phyloP scores from a whole-genome alignment of 768 basidiomycete species.

The Mycena olivaceomarginata region DNA sequence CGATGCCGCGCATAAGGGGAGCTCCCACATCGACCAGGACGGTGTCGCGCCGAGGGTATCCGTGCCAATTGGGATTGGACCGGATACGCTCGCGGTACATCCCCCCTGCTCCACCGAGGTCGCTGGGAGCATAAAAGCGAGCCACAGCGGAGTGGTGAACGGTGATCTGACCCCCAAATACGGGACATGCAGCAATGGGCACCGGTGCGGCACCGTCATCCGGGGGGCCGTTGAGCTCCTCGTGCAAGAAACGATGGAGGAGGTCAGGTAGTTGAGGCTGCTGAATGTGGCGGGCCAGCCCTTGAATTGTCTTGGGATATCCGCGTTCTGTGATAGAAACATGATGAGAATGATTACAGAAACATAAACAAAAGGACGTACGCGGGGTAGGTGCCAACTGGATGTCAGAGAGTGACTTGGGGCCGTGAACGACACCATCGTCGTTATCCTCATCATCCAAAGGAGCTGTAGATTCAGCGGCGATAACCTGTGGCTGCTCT shows the following conservation, averaged over 20 bases:
- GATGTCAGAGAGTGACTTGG: constrained; percentile 30
- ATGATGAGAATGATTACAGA: background rate
- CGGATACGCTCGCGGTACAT: constrained; percentile 53
- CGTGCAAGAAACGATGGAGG: background rate
- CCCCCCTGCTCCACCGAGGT: constrained; percentile 33
- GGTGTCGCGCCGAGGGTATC: constrained; percentile 47
- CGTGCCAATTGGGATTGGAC: constrained; percentile 49
- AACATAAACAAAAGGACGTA: constrained; percentile 11
- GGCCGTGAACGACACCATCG: constrained; percentile 34
- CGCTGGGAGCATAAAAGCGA: constrained; percentile 23
- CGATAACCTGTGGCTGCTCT: constrained; percentile 8
- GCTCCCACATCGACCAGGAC: constrained; percentile 51
- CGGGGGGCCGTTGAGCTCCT: background rate
- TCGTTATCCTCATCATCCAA: constrained; percentile 29
- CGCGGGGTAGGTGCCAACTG: constrained; percentile 35
- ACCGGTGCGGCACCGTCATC: background rate
- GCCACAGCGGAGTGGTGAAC: constrained; percentile 23
- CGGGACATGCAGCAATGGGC: background rate
- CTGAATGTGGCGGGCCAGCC: background rate
- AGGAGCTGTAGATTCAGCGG: background rate
- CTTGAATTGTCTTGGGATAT: background rate
- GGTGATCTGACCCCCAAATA: background rate
- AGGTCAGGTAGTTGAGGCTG: background rate
- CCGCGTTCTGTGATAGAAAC: background rate
- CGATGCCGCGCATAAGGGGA: constrained; percentile 53